Evolutionary conservation across 345 rosid species (phyloP).

Genomic region (Clausena lansium): DNA sequence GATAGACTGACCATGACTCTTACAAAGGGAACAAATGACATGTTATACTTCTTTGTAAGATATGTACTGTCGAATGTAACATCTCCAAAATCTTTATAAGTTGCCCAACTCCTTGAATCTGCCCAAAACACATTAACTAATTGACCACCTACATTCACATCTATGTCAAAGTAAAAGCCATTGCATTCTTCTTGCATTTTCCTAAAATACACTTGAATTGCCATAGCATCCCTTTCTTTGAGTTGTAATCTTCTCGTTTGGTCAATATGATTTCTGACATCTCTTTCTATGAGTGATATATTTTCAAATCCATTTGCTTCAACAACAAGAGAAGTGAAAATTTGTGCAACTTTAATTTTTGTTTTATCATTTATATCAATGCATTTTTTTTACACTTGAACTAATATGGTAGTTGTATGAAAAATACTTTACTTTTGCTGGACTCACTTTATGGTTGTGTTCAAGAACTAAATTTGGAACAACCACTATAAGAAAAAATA

Average conservation of each 20-base stretch:
- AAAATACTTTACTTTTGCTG: too few species aligned
- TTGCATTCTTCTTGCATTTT: not conserved
- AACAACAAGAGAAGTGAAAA: not conserved
- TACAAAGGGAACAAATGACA: too few species aligned
- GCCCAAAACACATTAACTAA: too few species aligned
- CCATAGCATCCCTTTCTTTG: not conserved
- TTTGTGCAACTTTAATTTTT: not conserved
- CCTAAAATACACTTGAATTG: not conserved
- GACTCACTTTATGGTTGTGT: too few species aligned
- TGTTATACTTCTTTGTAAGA: too few species aligned
- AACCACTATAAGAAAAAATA: too few species aligned
- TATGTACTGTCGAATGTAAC: too few species aligned
- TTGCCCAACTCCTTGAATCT: too few species aligned
- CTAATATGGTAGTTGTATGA: too few species aligned
- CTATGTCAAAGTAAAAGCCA: not conserved
- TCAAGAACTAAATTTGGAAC: too few species aligned
- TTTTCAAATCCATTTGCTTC: not conserved
- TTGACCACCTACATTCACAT: not conserved
- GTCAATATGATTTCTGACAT: not conserved
- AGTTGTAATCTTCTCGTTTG: not conserved
- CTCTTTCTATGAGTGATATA: not conserved
- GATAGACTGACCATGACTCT: too few species aligned
- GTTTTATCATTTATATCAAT: not conserved
- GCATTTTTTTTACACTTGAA: not conserved
- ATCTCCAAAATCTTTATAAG: too few species aligned